A percentile compares a stretch with the other conserved stretches of the same genome.
These are phyloP conservation scores for Hirschfeldia incana DNA, from an alignment of 345 rosid genomes.

Conservation along the genomic window DNA sequence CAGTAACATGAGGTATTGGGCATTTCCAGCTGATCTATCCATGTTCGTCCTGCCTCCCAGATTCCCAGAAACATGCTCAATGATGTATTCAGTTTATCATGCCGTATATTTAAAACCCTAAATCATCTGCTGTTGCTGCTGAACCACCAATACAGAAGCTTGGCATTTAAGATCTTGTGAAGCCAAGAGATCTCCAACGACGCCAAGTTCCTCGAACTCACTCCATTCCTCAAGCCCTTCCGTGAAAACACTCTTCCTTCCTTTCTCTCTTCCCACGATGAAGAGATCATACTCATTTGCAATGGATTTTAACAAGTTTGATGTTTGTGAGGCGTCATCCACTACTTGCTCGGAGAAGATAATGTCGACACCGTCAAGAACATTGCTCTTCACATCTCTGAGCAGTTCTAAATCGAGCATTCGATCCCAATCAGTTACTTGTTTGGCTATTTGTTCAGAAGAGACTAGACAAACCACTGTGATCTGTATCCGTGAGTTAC, in stretches of 20 bases:
- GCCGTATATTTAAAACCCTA: slow-evolving; percentile 8
- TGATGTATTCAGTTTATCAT: no score
- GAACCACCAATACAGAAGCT: slow-evolving; percentile 39
- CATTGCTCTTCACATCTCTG: slow-evolving; percentile 28
- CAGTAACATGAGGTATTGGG: no score
- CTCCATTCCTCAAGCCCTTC: slow-evolving; percentile 41
- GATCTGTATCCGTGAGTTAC: slow-evolving; percentile 19
- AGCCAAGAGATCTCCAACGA: slow-evolving; percentile 39
- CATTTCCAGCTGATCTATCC: no score
- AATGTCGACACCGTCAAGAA: not conserved
- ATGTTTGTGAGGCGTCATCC: slow-evolving; percentile 36
- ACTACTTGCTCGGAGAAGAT: slow-evolving; percentile 29
- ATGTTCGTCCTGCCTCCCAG: no score
- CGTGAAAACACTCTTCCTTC: slow-evolving; percentile 27
- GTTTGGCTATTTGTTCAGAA: slow-evolving; percentile 8
- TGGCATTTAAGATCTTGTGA: slow-evolving; percentile 31
- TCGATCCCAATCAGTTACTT: slow-evolving; percentile 24
- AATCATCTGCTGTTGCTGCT: slow-evolving; percentile 39
- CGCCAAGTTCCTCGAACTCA: slow-evolving; percentile 37
- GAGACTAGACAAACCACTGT: slow-evolving; percentile 22
- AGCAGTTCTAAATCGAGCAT: slow-evolving; percentile 34
- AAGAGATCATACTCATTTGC: slow-evolving; percentile 41
- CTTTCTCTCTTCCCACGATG: slow-evolving; percentile 39
- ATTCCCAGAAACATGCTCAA: no score
- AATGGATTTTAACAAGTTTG: slow-evolving; percentile 21